Conservation (phyloP, 352 stramenopile genomes). For the Pythium aquatile region DNA sequence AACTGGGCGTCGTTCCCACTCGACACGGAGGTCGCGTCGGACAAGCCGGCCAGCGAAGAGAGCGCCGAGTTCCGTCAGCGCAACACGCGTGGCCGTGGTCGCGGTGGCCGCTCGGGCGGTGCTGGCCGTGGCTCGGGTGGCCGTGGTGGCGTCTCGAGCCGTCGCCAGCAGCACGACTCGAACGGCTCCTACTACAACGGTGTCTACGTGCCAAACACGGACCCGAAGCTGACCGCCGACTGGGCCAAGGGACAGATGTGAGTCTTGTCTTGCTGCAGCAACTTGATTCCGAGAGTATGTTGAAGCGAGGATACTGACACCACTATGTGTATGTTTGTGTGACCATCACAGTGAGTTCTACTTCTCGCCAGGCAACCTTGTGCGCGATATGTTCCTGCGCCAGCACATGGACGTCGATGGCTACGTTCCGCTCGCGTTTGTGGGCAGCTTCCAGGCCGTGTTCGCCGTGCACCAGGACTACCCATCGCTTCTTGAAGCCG, state of each 20-base stretch:
- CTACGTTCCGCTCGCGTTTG: conserved; percentile 87
- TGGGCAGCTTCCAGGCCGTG: conserved; percentile 88
- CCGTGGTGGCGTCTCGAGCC: conserved; percentile 35
- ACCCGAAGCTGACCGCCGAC: conserved; percentile 66
- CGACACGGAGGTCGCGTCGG: conserved; percentile 36
- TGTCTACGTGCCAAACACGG: conserved; percentile 74
- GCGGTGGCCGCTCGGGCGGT: conserved; percentile 30
- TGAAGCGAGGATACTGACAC: not conserved
- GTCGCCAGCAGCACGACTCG: conserved; percentile 42
- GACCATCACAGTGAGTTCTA: conserved; percentile 71
- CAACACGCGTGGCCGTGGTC: conserved; percentile 28
- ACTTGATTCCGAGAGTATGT: not conserved
- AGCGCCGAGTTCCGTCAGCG: conserved; percentile 22
- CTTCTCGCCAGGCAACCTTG: conserved; percentile 81
- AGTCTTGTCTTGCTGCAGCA: conserved; percentile 17
- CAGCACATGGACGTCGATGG: conserved; percentile 88
- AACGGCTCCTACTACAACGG: conserved; percentile 75
- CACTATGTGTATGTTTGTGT: not conserved
- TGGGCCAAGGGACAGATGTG: conserved; percentile 87
- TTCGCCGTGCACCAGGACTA: conserved; percentile 87
- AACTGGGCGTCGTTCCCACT: conserved; percentile 74
- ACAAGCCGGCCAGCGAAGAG: conserved; percentile 31
- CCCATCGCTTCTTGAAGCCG: conserved; percentile 64
- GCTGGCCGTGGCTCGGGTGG: conserved; percentile 12
- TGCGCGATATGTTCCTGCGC: conserved; percentile 82